A percentile compares a stretch with the other conserved stretches of the same genome.
phyloP scores from a whole-genome alignment of 2,329 filamentous ascomycete species.

The Claviceps humidiphila region DNA sequence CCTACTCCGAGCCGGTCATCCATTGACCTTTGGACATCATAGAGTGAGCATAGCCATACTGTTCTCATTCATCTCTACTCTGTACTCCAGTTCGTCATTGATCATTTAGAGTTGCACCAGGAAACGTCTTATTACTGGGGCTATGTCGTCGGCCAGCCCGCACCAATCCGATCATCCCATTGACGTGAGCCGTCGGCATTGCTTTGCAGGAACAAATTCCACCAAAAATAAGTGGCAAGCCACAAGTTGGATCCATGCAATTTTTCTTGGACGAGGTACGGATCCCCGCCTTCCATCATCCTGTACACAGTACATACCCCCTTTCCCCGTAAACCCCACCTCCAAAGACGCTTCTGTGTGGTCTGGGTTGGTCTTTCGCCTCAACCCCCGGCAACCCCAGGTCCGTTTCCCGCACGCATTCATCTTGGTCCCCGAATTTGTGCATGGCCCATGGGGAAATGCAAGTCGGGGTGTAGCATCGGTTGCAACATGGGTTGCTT shows the following conservation, averaged over 20 bases:
- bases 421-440: not conserved
- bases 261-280: not conserved
- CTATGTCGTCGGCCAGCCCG: not conserved
- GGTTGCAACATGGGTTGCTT: not conserved
- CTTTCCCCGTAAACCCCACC: not conserved
- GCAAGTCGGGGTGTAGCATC: constrained; percentile 1
- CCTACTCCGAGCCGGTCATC: too few relatives aligned
- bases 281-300: not conserved
- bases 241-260: not conserved
- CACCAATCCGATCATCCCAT: not conserved
- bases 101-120: not conserved
- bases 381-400: not conserved
- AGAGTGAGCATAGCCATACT: too few relatives aligned
- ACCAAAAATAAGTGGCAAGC: not conserved
- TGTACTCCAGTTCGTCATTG: not conserved
- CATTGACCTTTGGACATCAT: too few relatives aligned
- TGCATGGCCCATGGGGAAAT: constrained; percentile 3
- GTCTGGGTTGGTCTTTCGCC: not conserved
- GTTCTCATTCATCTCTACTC: too few relatives aligned
- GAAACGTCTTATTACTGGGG: not conserved
- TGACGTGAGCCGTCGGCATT: not conserved
- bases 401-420: not conserved
- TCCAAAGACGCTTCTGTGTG: not conserved
- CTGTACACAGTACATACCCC: not conserved
- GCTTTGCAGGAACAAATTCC: not conserved